Evolutionary conservation across 2,329 filamentous ascomycete genomes (phyloP).

Genomic region (Aspergillus quadrilineatus): DNA sequence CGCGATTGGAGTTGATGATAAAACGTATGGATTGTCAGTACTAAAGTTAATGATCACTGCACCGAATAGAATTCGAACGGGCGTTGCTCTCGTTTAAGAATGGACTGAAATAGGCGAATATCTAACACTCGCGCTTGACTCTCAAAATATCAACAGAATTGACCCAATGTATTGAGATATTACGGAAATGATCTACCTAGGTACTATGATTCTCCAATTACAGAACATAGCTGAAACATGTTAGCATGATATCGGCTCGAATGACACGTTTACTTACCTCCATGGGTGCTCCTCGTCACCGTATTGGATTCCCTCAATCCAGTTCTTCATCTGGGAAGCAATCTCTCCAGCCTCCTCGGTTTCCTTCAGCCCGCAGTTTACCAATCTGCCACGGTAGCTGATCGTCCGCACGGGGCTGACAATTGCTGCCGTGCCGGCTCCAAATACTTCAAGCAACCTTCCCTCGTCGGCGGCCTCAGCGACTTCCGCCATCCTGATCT

Average conservation of each 20-base stretch:
- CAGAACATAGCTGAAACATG: conserved; percentile 23
- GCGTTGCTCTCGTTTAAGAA: no score
- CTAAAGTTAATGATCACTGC: background rate
- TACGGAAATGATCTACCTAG: background rate
- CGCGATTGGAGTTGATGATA: no score
- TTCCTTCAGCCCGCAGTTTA: conserved; percentile 79
- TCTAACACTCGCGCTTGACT: background rate
- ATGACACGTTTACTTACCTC: conserved; percentile 60
- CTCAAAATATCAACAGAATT: background rate
- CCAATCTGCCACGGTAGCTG: conserved; percentile 77
- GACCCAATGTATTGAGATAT: background rate
- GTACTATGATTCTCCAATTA: background rate
- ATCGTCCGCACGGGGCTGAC: conserved; percentile 88
- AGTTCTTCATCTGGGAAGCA: conserved; percentile 83
- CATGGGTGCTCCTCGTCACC: conserved; percentile 89
- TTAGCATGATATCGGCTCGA: conserved; percentile 1
- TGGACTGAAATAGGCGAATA: background rate
- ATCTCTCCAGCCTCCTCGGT: conserved; percentile 85
- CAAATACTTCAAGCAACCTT: conserved; percentile 87
- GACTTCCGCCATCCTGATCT: conserved; percentile 87
- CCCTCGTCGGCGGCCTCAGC: conserved; percentile 79
- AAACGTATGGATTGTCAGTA: background rate
- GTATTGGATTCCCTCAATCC: conserved; percentile 95
- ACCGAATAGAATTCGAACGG: background rate
- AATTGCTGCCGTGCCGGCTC: conserved; percentile 88